Base-by-base conservation (phyloP, 2,329 filamentous ascomycete species). In the Pseudonectria foliicola region DNA sequence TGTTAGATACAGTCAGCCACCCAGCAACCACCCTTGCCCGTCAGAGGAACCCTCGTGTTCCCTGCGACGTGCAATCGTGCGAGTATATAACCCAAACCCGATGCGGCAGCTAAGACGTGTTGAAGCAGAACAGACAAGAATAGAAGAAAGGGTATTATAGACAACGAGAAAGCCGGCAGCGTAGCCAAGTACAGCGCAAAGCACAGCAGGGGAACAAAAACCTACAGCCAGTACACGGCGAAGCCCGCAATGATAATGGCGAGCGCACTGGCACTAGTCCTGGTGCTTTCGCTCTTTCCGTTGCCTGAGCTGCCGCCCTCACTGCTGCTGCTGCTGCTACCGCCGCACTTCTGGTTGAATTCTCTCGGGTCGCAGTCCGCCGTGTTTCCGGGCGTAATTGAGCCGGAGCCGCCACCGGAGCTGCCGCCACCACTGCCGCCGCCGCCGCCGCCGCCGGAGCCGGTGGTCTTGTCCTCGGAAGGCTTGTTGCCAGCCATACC, bases 171-270 rank as follows among this genome's bases (percentile, higher is more conserved):
- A 25, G 29, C 10, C 31, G 24, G 30, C 34, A 25, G 31, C 29
- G 35, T 31, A 6, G 27, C 31, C 36, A 37, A 29, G 32, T 16
- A 29, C 35, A 33, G 33, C 18, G 15, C 26, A 25, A 21, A 13
- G 13, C 34, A 33, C 31, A 16, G 31, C 7, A 26, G 16, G 16
- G 14, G n/a, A n/a, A n/a, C n/a, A n/a, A n/a, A n/a, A 33, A 28
- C 24, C 21, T 52, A 62, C 39, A 62, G 39, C 56, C 56, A 61
- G 37, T 53, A 60, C 38, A 62, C 40, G 29, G 57, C 60, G 14
- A 42, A 46, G 25, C 53, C 54, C 8, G 60, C 61, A 44, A 63
- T 56, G 21, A 63, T 50, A 37, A 63, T 57, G 35, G 60, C 61
- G 43, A 63, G 39, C 10, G 53, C 55, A 39, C 61, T 66, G 8